Conservation (phyloP, 2,329 filamentous ascomycete species). For the Geosmithia morbida region DNA sequence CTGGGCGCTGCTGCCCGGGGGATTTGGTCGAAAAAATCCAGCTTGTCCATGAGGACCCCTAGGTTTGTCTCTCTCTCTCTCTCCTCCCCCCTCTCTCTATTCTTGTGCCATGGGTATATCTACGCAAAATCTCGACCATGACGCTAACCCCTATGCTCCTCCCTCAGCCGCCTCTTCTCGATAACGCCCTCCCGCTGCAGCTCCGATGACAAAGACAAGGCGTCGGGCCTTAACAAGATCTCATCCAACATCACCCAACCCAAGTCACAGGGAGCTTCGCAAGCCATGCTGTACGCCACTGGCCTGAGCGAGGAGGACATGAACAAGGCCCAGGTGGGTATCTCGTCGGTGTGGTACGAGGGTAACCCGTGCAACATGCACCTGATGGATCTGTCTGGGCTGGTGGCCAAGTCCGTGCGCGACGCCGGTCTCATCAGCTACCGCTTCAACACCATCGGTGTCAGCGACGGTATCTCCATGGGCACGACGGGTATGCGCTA, state of each 20-base stretch:
- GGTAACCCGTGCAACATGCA: constrained; percentile 99
- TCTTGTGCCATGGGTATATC: not conserved
- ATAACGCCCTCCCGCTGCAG: constrained; percentile 29
- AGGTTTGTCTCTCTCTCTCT: not conserved
- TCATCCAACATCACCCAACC: constrained; percentile 83
- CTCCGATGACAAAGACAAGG: constrained; percentile 28
- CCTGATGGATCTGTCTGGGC: constrained; percentile 72
- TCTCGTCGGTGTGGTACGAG: constrained; percentile 95
- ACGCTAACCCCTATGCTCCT: not conserved
- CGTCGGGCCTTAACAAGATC: constrained; percentile 61
- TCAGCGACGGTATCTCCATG: constrained; percentile 97
- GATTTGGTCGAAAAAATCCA: not conserved
- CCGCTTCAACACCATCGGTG: constrained; percentile 98
- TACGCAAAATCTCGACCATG: too few relatives aligned
- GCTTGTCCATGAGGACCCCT: not conserved
- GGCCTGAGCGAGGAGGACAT: constrained; percentile 77
- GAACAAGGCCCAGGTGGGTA: constrained; percentile 94
- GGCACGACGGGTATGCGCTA: constrained; percentile 95
- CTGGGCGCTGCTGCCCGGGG: constrained; percentile 1
- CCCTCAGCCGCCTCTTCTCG: constrained; percentile 32
- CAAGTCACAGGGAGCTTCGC: constrained; percentile 94
- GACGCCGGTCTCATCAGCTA: constrained; percentile 75
- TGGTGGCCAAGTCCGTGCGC: constrained; percentile 47
- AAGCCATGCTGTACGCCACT: constrained; percentile 97
- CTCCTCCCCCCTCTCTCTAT: not conserved